Conservation (phyloP, 1,284 basidiomycete species). For the Puccinia polysora region DNA sequence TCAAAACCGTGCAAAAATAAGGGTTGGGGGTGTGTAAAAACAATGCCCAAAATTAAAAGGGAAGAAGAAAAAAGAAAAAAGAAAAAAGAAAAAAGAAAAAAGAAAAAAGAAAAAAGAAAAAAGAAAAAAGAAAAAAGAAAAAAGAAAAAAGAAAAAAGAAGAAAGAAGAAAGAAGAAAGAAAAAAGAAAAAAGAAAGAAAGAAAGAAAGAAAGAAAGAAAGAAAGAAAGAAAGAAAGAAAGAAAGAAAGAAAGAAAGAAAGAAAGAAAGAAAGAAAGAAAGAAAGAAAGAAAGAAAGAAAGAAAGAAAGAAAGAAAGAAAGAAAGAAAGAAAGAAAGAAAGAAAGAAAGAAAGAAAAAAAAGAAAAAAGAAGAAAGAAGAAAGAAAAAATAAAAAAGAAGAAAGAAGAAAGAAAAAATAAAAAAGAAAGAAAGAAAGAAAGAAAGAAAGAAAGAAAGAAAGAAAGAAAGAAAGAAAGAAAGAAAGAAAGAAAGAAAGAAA, state of each 20-base stretch:
- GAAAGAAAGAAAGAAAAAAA: not conserved
- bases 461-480: too few relatives aligned
- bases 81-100: not conserved
- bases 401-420: not conserved
- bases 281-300: not conserved
- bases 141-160: not conserved
- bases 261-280: too few relatives aligned
- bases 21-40: too few relatives aligned
- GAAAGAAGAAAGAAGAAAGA: not conserved
- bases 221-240: too few relatives aligned
- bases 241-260: too few relatives aligned
- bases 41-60: too few relatives aligned
- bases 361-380: not conserved
- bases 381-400: not conserved
- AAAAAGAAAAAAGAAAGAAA: not conserved
- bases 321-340: too few relatives aligned
- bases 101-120: not conserved
- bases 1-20: too few relatives aligned
- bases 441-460: not conserved
- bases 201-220: too few relatives aligned
- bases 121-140: not conserved
- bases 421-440: not conserved
- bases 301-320: too few relatives aligned
- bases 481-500: too few relatives aligned
- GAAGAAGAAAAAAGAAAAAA: not conserved